Conservation (phyloP, 108 stramenopile species). For the Skeletonema marinoi region DNA sequence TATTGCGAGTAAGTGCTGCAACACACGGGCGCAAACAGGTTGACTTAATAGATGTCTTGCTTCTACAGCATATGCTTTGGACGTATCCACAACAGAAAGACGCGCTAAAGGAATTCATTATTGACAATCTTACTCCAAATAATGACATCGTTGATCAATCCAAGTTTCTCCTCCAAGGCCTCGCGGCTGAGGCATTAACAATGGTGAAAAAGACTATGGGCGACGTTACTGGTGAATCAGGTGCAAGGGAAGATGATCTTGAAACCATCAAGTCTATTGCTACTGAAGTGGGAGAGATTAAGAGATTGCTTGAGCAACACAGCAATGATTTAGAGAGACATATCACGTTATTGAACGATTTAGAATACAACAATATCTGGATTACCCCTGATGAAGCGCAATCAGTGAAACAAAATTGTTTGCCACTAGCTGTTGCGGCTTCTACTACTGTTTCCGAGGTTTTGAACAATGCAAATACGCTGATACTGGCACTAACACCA, state of each 20-base stretch:
- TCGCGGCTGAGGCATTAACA: conserved; percentile 48
- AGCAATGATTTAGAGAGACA: conserved; percentile 51
- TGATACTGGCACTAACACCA: conserved; percentile 29
- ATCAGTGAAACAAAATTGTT: conserved; percentile 56
- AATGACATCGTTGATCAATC: conserved; percentile 30
- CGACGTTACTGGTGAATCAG: conserved; percentile 55
- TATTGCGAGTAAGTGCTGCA: conserved; percentile 67
- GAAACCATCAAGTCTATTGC: conserved; percentile 41
- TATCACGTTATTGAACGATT: conserved; percentile 36
- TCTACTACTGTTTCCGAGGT: conserved; percentile 19
- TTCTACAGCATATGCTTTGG: conserved; percentile 73
- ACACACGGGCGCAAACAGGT: conserved; percentile 60
- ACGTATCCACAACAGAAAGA: conserved; percentile 54
- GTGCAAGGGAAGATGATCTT: conserved; percentile 60
- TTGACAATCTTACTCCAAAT: conserved; percentile 64
- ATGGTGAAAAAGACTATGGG: conserved; percentile 63
- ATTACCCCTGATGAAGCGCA: conserved; percentile 55
- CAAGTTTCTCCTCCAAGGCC: conserved; percentile 59
- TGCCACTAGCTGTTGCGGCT: conserved; percentile 47
- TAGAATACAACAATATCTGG: conserved; percentile 51
- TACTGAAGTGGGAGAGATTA: conserved; percentile 45
- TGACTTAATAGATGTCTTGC: conserved; percentile 63
- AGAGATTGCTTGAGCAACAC: conserved; percentile 32
- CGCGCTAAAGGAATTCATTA: conserved; percentile 62
- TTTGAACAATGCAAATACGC: conserved; percentile 32